phyloP scores from a whole-genome alignment of 371 early-diverging fungal species.

The Rhizopus arrhizus region DNA sequence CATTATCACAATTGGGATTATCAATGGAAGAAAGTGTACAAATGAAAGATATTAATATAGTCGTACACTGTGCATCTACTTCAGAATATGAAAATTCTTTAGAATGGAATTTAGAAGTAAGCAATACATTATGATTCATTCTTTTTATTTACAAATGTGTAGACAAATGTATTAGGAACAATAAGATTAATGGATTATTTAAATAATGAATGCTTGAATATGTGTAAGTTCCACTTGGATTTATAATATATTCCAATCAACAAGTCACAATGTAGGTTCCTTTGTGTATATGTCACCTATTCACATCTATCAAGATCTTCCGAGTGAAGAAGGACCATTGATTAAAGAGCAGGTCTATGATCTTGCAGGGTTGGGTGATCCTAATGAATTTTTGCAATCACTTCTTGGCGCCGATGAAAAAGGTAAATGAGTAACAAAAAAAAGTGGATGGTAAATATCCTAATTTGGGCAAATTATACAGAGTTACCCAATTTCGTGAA shows the following conservation, averaged over 20 bases:
- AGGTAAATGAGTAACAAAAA: slow-evolving; percentile 19
- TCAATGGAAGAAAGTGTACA: slow-evolving; percentile 42
- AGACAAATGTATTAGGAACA: slow-evolving; percentile 56
- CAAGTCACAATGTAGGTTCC: slow-evolving; percentile 8
- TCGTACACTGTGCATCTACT: slow-evolving; percentile 57
- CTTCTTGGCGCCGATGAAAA: slow-evolving; percentile 43
- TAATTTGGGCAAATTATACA: slow-evolving; percentile 18
- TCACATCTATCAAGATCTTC: slow-evolving; percentile 32
- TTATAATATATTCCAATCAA: no score
- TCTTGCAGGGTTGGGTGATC: slow-evolving; percentile 44
- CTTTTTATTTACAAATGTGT: neutral
- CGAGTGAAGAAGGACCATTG: slow-evolving; percentile 13
- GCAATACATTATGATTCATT: neutral
- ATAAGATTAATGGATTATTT: slow-evolving; percentile 54
- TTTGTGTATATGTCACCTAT: slow-evolving; percentile 36
- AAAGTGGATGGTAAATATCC: slow-evolving; percentile 4
- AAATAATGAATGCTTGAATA: slow-evolving; percentile 26
- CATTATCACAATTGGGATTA: slow-evolving; percentile 46
- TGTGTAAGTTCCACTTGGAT: slow-evolving; percentile 19
- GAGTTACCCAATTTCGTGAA: slow-evolving; percentile 22
- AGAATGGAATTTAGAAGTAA: slow-evolving; percentile 53
- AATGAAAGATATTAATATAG: slow-evolving; percentile 42
- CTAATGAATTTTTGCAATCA: slow-evolving; percentile 45
- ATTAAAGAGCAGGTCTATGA: slow-evolving; percentile 52
- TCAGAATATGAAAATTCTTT: slow-evolving; percentile 49